Base-by-base conservation (phyloP, 1,284 basidiomycete species). In the Entoloma clypeatum region DNA sequence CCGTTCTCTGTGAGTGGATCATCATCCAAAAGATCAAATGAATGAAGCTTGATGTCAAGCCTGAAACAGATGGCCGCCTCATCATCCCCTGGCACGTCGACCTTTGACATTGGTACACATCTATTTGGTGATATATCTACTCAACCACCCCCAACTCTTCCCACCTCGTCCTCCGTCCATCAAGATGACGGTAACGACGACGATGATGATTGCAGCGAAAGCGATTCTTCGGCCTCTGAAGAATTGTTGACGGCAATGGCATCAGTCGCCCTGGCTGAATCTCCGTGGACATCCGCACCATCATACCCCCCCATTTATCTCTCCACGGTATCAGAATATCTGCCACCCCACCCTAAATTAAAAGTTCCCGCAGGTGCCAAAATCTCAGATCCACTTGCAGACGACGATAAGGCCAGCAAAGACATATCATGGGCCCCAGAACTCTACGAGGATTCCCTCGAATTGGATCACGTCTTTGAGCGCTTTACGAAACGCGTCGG, bases 381-480 rank as follows among this genome's bases (percentile, higher is more conserved):
- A 6, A 53, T 72, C 9, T 61, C 63, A 8, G 74, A 75, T 40
- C 49, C 59, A 11, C 28, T 47, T 4, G 70, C 69, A 22, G 58
- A 58, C n/a, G 57, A 61, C 30, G 63, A 61, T 21, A 69, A 69
- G 49, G 62, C 62, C 8, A 59, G 61, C 39, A 76, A 74, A 41
- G 70, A 71, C 35, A 59, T 67, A 5, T 67, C 63, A 2, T 88
- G 82, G 84, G 63, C 66, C 3, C 64, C 74, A 7, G 89, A 92
- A 59, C 68, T 72, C 10, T 92, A 88, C 54, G 89, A 91, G 60
- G 79, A 86, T 55, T 86, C 86, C 23, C 57, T 84, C 39, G 71
- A 84, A 22, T 69, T 86, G 21, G 89, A 92, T 58, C 75, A 77
- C 35, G 75, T 85, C 2, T 92, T 92, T 57, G 80, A 88, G 50